These are phyloP conservation scores for Chamaecyparis obtusa DNA, from an alignment of 75 land plant species.

Conservation along the genomic window DNA sequence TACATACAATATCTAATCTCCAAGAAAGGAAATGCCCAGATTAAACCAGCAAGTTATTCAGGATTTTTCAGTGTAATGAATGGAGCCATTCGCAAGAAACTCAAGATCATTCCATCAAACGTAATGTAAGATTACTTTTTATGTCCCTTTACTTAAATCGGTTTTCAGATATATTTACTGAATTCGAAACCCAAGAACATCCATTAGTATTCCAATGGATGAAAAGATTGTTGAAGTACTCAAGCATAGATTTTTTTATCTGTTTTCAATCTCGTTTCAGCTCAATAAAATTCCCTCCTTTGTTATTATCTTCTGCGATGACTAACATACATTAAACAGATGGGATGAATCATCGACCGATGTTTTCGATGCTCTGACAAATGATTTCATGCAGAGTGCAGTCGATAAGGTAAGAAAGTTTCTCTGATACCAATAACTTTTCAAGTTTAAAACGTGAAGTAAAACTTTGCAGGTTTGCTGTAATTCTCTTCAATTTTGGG, in stretches of 20 bases:
- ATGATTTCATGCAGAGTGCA: slow-evolving; percentile 68
- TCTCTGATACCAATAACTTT: too few relatives aligned
- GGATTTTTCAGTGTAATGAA: slow-evolving; percentile 59
- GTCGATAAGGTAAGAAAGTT: slow-evolving; percentile 44
- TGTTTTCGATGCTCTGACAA: slow-evolving; percentile 34
- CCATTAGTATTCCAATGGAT: too few relatives aligned
- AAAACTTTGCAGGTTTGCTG: too few relatives aligned
- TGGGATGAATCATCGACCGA: slow-evolving; percentile 43
- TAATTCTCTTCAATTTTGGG: too few relatives aligned
- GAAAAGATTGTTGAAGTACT: neutral
- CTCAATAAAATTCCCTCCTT: too few relatives aligned
- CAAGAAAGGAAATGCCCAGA: neutral
- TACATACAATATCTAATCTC: slow-evolving; percentile 33
- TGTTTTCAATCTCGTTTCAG: too few relatives aligned
- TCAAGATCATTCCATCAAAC: slow-evolving; percentile 57
- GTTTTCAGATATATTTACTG: neutral
- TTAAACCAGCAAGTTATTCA: neutral
- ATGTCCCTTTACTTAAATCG: too few relatives aligned
- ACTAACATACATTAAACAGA: slow-evolving; percentile 25
- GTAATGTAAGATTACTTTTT: slow-evolving; percentile 7
- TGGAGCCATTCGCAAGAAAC: slow-evolving; percentile 58
- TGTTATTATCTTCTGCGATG: neutral
- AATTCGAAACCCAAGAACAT: neutral
- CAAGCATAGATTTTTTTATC: neutral
- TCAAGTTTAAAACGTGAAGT: too few relatives aligned